These are phyloP conservation scores for Zygoascus ofunaensis DNA, from an alignment of 805 yeast genomes.

Conservation along the genomic window DNA sequence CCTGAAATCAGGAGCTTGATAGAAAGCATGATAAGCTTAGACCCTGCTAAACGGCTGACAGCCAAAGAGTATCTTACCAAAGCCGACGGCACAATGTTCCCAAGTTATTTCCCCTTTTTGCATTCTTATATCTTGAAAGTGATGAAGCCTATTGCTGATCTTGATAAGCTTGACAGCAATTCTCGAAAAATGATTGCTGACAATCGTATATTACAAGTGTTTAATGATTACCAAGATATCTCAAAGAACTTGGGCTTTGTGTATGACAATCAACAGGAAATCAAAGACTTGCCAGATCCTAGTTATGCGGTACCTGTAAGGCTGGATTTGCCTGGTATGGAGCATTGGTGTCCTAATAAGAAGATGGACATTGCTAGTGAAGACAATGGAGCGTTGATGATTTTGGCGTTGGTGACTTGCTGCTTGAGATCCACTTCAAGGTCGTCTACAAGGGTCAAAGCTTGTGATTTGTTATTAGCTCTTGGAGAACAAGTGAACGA, in stretches of 20 bases:
- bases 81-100: conserved; percentile 49
- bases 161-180: conserved; percentile 1
- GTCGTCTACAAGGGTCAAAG: conserved; percentile 52
- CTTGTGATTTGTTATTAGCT: conserved; percentile 67
- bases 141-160: conserved; percentile 9
- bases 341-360: conserved; percentile 12
- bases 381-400: conserved; percentile 45
- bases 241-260: conserved; percentile 19
- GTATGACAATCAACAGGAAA: background rate
- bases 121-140: conserved; percentile 55
- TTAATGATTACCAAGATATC: conserved; percentile 47
- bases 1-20: conserved; percentile 45
- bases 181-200: conserved; percentile 38
- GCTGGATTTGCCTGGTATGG: conserved; percentile 15
- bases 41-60: conserved; percentile 51
- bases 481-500: conserved; percentile 71
- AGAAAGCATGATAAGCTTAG: conserved; percentile 49
- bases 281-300: background rate
- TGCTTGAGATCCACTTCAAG: conserved; percentile 51
- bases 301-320: conserved; percentile 10
- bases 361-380: conserved; percentile 19
- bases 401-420: conserved; percentile 51
- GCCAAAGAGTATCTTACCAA: conserved; percentile 46
- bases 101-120: conserved; percentile 52
- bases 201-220: conserved; percentile 49